A percentile compares a stretch with the other conserved stretches of the same genome.
phyloP scores from a whole-genome alignment of 495 filamentous ascomycete genomes.

The Podospora fimiseda region DNA sequence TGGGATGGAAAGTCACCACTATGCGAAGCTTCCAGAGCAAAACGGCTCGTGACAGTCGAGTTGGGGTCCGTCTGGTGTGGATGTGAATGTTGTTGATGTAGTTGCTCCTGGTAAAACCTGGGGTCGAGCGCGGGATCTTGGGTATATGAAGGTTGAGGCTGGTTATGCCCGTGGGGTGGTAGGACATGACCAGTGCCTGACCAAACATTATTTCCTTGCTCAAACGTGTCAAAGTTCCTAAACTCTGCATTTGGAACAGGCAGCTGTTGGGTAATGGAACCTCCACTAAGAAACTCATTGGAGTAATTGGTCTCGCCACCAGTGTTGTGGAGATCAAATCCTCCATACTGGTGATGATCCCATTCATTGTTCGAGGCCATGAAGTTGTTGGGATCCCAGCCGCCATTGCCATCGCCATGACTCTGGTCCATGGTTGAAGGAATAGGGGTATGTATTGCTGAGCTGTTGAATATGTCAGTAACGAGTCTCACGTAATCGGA shows the following conservation, averaged over 20 bases:
- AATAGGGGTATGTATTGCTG: conserved; percentile 19
- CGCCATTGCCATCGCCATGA: conserved; percentile 18
- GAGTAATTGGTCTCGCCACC: conserved; percentile 16
- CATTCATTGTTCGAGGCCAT: conserved; percentile 10
- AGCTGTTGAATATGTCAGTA: not conserved
- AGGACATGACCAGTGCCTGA: conserved; percentile 1
- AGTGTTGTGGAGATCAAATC: conserved; percentile 15
- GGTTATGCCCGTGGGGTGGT: not conserved
- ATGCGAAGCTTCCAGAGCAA: conserved; percentile 15
- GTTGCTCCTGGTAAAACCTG: conserved; percentile 15
- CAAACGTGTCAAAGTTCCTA: conserved; percentile 14
- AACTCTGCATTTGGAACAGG: conserved; percentile 14
- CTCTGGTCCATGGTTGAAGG: conserved; percentile 20
- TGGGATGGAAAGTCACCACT: conserved; percentile 12
- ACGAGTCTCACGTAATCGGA: not conserved
- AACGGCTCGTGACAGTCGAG: conserved; percentile 17
- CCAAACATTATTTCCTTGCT: conserved; percentile 17
- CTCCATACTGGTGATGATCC: conserved; percentile 21
- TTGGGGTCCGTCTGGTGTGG: conserved; percentile 8
- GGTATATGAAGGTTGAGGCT: conserved; percentile 11
- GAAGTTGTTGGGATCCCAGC: conserved; percentile 23
- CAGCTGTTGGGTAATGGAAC: conserved; percentile 16
- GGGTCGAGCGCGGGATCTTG: conserved; percentile 15
- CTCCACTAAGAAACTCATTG: conserved; percentile 15
- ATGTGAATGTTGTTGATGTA: not conserved